Evolutionary conservation across 768 basidiomycete genomes (phyloP).

Genomic region (Suillus paluster): DNA sequence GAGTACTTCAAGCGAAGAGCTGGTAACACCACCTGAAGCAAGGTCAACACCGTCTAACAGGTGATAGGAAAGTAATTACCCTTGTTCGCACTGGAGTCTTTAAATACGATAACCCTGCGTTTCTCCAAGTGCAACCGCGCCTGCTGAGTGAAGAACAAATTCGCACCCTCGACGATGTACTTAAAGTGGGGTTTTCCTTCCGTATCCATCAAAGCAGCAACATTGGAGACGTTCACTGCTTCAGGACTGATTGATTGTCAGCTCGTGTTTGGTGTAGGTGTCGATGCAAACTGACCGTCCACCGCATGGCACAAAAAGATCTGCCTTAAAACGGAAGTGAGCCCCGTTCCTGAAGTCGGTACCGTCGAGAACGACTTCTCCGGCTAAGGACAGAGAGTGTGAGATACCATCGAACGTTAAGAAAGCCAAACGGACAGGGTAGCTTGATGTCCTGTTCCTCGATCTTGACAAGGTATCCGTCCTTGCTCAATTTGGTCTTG

Average conservation of each 20-base stretch:
- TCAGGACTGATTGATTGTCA: conserved; percentile 61
- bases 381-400: conserved; percentile 52
- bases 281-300: conserved; percentile 61
- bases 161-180: conserved; percentile 95
- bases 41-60: conserved; percentile 2
- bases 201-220: conserved; percentile 82
- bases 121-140: conserved; percentile 93
- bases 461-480: conserved; percentile 91
- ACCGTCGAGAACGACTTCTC: conserved; percentile 91
- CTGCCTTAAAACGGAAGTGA: conserved; percentile 95
- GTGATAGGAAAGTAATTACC: conserved; percentile 40
- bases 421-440: conserved; percentile 66
- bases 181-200: conserved; percentile 99
- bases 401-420: background rate
- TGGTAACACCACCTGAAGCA: conserved; percentile 87
- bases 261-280: background rate
- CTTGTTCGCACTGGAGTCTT: conserved; percentile 96
- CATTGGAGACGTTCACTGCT: conserved; percentile 96
- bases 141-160: conserved; percentile 95
- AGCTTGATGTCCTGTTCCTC: conserved; percentile 93
- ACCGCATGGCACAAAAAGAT: conserved; percentile 97
- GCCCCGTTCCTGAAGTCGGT: conserved; percentile 98
- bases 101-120: conserved; percentile 90
- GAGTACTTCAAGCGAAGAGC: conserved; percentile 94
- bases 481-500: conserved; percentile 82